Conservation (phyloP, 2,329 filamentous ascomycete genomes). For the Trichoderma arundinaceum region DNA sequence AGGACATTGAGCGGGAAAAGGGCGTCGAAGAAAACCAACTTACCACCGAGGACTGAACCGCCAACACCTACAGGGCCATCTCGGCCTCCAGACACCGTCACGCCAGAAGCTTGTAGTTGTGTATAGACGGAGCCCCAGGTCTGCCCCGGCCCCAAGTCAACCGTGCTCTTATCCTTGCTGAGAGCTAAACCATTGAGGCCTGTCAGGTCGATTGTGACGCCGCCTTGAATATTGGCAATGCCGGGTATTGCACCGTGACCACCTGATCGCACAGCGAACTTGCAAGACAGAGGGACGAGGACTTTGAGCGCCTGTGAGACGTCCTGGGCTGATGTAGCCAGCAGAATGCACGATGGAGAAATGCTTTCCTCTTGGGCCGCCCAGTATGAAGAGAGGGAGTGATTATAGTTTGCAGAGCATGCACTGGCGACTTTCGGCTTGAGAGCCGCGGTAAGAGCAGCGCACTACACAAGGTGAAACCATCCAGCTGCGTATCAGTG, state of each 20-base stretch:
- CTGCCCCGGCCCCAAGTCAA: background rate
- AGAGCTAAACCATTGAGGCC: conserved; percentile 39
- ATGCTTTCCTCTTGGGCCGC: background rate
- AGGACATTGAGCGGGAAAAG: background rate
- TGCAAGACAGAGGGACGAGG: conserved; percentile 40
- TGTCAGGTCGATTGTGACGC: conserved; percentile 48
- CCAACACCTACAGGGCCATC: conserved; percentile 6
- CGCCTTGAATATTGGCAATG: conserved; percentile 46
- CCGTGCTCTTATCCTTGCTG: conserved; percentile 1
- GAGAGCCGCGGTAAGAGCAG: background rate
- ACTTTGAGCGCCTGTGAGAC: conserved; percentile 46
- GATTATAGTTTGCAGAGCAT: background rate
- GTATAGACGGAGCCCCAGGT: conserved; percentile 5
- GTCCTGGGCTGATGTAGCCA: conserved; percentile 44
- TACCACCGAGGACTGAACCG: conserved; percentile 34
- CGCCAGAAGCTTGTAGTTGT: background rate
- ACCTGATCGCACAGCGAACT: conserved; percentile 49
- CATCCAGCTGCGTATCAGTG: background rate
- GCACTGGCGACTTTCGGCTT: background rate
- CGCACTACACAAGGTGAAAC: background rate
- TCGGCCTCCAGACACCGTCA: background rate
- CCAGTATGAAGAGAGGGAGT: conserved; percentile 3
- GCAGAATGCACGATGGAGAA: conserved; percentile 44
- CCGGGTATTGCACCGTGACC: conserved; percentile 45
- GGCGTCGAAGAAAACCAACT: background rate